phyloP scores from a whole-genome alignment of 257 asterid species.

The Nicotiana otophora region DNA sequence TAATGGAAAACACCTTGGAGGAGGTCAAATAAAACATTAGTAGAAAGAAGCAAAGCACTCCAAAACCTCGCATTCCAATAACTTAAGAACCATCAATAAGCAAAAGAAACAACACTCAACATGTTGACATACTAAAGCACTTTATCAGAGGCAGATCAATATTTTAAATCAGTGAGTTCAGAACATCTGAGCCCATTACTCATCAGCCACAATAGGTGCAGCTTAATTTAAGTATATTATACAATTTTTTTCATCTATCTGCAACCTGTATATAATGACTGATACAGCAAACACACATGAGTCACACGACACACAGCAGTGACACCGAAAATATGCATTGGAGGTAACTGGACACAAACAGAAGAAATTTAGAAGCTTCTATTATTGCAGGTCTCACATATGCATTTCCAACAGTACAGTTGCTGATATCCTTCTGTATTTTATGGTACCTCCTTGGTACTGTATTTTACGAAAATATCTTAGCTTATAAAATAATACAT shows the following conservation, averaged over 20 bases:
- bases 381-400: not conserved
- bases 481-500: too few relatives aligned
- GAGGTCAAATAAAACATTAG: not conserved
- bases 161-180: not conserved
- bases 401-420: not conserved
- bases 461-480: too few relatives aligned
- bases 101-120: not conserved
- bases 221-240: not conserved
- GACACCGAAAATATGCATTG: not conserved
- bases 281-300: not conserved
- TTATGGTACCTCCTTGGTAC: too few relatives aligned
- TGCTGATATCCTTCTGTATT: too few relatives aligned
- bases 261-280: too few relatives aligned
- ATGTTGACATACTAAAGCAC: not conserved
- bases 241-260: not conserved
- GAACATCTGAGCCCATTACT: not conserved
- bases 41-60: not conserved
- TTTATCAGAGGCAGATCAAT: not conserved
- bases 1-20: not conserved
- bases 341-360: not conserved
- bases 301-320: too few relatives aligned
- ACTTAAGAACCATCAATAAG: not conserved
- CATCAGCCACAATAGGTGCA: not conserved
- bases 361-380: not conserved
- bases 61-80: not conserved